Evolutionary conservation across 2,329 filamentous ascomycete genomes (phyloP), one percentile per base, ranked within the genome.

Genomic region (Diaporthe batatas): DNA sequence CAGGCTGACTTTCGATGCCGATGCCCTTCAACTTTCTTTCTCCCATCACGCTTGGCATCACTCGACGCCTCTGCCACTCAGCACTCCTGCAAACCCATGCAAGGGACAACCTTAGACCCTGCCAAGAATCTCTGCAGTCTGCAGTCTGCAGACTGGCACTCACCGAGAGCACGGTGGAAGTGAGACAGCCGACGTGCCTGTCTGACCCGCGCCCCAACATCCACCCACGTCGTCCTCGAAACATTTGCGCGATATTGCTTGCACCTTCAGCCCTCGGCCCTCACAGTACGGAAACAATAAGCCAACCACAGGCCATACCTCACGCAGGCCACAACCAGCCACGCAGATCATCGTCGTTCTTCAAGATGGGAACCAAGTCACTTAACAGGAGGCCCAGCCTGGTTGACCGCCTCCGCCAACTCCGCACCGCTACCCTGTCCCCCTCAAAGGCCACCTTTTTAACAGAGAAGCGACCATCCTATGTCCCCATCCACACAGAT

Each of bases 401-500:
- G 70, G 72, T 72, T 59, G 72, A 72, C 44, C 72, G 72, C 51
- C 65, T 74, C 7, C 70, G 72, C 7, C 72, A 70, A n/a, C 42
- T 71, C 21, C 68, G 59, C 39, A 25, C 70, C 11, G 55, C 62
- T 29, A 6, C 70, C 51, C 39, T 65, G 16, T 2, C 55, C 16
- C 25, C 49, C 32, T 47, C 53, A 3, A 51, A 49, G 29, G 14
- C 57, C 58, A 42, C 29, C 21, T 62, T 53, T 11, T 11, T 16
- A 1, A 34, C 57, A 25, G 59, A 64, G 44, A 64, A 73, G 36
- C 67, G 53, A 5, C 53, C 67, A 5, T 21, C 32, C 6, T 58
- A 58, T n/a, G 21, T 58, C 5, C 68, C 68, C 16, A 32, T 57
- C 7, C 36, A 49, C 25, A 39, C 67, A 11, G 29, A 23, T 39